Evolutionary conservation across 805 yeast genomes (phyloP).

Genomic region (Lipomyces anomalus): DNA sequence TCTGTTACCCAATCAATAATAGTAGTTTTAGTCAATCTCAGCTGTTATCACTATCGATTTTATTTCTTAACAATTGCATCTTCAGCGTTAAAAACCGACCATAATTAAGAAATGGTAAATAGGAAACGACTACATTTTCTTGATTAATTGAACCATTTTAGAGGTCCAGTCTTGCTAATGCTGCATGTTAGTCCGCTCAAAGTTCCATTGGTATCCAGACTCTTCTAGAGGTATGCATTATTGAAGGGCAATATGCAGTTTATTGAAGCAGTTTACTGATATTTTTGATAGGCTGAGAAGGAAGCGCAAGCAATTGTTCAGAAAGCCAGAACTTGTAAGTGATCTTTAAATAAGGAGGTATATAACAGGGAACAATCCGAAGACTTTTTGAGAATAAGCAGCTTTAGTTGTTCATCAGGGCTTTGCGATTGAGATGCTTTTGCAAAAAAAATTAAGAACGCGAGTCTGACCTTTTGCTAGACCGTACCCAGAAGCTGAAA

Average conservation of each 20-base stretch:
- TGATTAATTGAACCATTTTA: not conserved
- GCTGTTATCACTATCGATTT: too few species aligned
- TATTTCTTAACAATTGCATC: too few species aligned
- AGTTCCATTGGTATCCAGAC: conserved; percentile 61
- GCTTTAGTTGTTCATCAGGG: too few species aligned
- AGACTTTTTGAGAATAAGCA: too few species aligned
- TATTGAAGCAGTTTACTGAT: not conserved
- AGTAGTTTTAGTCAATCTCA: too few species aligned
- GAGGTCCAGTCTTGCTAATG: too few species aligned
- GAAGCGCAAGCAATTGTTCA: conserved; percentile 95
- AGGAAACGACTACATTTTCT: not conserved
- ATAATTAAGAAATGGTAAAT: not conserved
- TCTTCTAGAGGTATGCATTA: conserved; percentile 48
- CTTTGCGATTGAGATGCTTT: too few species aligned
- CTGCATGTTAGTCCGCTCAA: conserved; percentile 36
- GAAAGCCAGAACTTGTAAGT: conserved; percentile 80
- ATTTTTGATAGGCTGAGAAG: conserved; percentile 65
- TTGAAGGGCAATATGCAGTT: not conserved
- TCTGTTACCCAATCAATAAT: too few species aligned
- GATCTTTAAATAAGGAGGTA: conserved; percentile 9
- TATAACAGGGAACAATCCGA: too few species aligned
- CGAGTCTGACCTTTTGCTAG: conserved; percentile 27
- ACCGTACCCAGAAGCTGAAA: conserved; percentile 81
- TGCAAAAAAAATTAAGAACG: not conserved
- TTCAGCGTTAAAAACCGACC: not conserved